Conservation (phyloP, 2,329 filamentous ascomycete species). For the Hypoxylon sp. region DNA sequence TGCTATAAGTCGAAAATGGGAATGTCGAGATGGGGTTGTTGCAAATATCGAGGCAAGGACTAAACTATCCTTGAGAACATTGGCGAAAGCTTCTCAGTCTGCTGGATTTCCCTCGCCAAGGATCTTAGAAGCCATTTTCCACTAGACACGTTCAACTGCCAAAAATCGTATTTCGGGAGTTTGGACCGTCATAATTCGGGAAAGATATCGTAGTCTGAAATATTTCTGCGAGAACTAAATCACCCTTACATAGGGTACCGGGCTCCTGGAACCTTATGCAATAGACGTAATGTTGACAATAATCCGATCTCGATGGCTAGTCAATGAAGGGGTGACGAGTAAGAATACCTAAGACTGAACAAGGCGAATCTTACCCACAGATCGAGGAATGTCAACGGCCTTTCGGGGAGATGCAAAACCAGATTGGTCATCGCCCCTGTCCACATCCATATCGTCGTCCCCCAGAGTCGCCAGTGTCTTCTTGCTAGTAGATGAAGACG, state of each 20-base stretch:
- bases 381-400: conserved; percentile 51
- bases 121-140: neutral
- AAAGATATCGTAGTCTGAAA: neutral
- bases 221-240: neutral
- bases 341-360: conserved; percentile 49
- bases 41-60: neutral
- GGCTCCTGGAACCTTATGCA: conserved; percentile 4
- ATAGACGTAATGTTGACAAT: conserved; percentile 6
- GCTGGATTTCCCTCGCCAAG: conserved; percentile 8
- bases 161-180: neutral
- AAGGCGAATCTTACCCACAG: conserved; percentile 54
- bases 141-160: neutral
- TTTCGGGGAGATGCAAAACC: conserved; percentile 44
- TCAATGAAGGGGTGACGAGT: neutral
- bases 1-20: neutral
- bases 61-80: conserved; percentile 10
- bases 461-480: conserved; percentile 29
- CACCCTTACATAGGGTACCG: neutral
- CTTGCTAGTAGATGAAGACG: conserved; percentile 28
- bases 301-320: conserved; percentile 2
- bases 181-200: neutral
- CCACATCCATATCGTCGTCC: conserved; percentile 18
- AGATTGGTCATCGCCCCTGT: conserved; percentile 28
- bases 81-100: conserved; percentile 11
- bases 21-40: neutral